Percentiles rank a stretch among this genome's conserved stretches.
phyloP scores from a whole-genome alignment of 768 basidiomycete species.

The Hygrophorus russula region DNA sequence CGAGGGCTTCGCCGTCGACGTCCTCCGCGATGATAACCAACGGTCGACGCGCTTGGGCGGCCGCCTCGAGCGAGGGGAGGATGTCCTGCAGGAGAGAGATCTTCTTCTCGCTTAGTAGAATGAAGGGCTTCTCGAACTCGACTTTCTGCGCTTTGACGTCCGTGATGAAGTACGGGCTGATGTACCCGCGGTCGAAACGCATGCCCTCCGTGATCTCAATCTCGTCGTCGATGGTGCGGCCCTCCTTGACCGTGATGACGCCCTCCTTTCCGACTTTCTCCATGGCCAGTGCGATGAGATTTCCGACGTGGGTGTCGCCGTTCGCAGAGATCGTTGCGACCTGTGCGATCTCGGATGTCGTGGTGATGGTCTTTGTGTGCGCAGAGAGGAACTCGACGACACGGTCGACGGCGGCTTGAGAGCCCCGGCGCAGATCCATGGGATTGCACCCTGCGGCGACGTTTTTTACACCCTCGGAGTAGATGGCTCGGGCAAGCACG shows the following conservation, averaged over 20 bases:
- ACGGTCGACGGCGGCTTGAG: constrained; percentile 92
- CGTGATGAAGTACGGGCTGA: constrained; percentile 97
- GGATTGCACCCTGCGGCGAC: constrained; percentile 99
- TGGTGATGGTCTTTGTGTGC: constrained; percentile 91
- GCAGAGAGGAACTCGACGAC: constrained; percentile 85
- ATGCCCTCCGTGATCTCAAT: constrained; percentile 99
- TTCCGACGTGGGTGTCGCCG: constrained; percentile 79
- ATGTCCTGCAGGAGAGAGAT: constrained; percentile 92
- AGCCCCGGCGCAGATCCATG: constrained; percentile 98
- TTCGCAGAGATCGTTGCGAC: constrained; percentile 92
- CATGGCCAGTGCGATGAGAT: constrained; percentile 96
- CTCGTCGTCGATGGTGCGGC: constrained; percentile 94
- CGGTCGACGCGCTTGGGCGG: constrained; percentile 75
- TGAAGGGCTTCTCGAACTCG: constrained; percentile 93
- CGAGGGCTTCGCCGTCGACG: constrained; percentile 94
- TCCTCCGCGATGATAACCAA: constrained; percentile 97
- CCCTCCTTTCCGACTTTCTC: constrained; percentile 99
- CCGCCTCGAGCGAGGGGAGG: constrained; percentile 79
- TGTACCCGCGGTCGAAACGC: constrained; percentile 98
- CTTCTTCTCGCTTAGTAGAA: constrained; percentile 96
- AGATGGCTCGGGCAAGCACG: constrained; percentile 94
- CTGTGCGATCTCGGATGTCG: constrained; percentile 94
- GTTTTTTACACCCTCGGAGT: constrained; percentile 97
- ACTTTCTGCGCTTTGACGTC: constrained; percentile 94
- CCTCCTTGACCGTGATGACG: constrained; percentile 99